A percentile compares a stretch with the other conserved stretches of the same genome.
These are phyloP conservation scores for Fusarium ambrosium DNA, from an alignment of 2,329 filamentous ascomycete genomes.

Conservation along the genomic window DNA sequence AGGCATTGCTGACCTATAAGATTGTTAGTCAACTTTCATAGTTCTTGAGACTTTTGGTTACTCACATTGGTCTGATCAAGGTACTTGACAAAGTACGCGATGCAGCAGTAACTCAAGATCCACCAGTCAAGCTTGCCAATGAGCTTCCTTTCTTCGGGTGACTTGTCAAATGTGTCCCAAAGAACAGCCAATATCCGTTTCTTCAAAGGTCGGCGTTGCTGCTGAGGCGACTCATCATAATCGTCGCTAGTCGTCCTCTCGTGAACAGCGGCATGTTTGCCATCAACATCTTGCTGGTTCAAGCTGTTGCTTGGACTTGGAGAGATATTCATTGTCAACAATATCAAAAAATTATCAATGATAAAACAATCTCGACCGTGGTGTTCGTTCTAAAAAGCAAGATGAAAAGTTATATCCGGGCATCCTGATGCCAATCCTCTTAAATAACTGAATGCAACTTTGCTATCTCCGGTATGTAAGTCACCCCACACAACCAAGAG, in stretches of 20 bases:
- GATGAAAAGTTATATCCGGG: neutral
- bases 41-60: neutral
- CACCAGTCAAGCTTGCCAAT: constrained; percentile 53
- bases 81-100: constrained; percentile 55
- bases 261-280: neutral
- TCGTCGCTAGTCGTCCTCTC: neutral
- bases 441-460: neutral
- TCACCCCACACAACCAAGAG: neutral
- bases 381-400: neutral
- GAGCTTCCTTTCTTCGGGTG: constrained; percentile 50
- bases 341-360: neutral
- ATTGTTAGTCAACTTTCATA: neutral
- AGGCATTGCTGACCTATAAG: constrained; percentile 51
- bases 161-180: constrained; percentile 53
- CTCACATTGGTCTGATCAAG: constrained; percentile 50
- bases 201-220: constrained; percentile 15
- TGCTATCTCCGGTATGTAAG: neutral
- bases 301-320: neutral
- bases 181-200: constrained; percentile 42
- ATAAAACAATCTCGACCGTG: neutral
- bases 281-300: neutral
- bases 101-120: constrained; percentile 52
- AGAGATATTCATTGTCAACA: constrained; percentile 10
- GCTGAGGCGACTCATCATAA: neutral
- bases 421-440: neutral